phyloP scores from a whole-genome alignment of 768 basidiomycete species.

The Psilocybe sp. region DNA sequence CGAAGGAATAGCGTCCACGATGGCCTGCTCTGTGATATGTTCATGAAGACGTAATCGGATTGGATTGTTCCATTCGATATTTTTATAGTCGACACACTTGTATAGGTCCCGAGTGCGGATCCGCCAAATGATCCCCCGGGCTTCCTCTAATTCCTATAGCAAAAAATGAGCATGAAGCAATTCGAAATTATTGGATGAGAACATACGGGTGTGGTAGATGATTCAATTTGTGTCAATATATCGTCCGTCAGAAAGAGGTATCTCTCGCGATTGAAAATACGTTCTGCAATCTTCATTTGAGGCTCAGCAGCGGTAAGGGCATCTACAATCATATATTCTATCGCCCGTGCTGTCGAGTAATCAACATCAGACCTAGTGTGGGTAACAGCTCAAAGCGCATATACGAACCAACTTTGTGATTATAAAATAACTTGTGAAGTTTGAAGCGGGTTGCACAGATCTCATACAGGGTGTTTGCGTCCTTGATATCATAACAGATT shows the following conservation, averaged over 20 bases:
- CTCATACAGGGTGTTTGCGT: conserved; percentile 72
- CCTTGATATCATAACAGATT: conserved; percentile 83
- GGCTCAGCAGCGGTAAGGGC: conserved; percentile 67
- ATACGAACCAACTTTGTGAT: conserved; percentile 4
- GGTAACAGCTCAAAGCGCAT: not conserved
- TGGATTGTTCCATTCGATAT: no score
- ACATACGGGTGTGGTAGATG: conserved; percentile 46
- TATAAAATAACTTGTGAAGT: conserved; percentile 81
- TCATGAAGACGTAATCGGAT: no score
- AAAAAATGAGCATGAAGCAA: not conserved
- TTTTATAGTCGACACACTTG: conserved; percentile 19
- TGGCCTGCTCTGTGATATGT: no score
- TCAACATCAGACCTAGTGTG: not conserved
- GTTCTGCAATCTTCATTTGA: conserved; percentile 52
- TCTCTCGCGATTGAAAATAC: conserved; percentile 54
- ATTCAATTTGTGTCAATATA: conserved; percentile 59
- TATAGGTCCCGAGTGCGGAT: conserved; percentile 67
- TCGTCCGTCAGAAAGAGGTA: conserved; percentile 68
- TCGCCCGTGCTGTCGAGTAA: conserved; percentile 54
- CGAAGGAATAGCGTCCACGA: no score
- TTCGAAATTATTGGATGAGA: not conserved
- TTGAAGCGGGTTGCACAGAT: conserved; percentile 73
- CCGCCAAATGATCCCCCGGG: conserved; percentile 60
- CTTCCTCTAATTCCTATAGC: conserved; percentile 51
- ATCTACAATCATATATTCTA: conserved; percentile 82